Base-by-base conservation (phyloP, 2,329 filamentous ascomycete genomes). In the Amphichorda felina region DNA sequence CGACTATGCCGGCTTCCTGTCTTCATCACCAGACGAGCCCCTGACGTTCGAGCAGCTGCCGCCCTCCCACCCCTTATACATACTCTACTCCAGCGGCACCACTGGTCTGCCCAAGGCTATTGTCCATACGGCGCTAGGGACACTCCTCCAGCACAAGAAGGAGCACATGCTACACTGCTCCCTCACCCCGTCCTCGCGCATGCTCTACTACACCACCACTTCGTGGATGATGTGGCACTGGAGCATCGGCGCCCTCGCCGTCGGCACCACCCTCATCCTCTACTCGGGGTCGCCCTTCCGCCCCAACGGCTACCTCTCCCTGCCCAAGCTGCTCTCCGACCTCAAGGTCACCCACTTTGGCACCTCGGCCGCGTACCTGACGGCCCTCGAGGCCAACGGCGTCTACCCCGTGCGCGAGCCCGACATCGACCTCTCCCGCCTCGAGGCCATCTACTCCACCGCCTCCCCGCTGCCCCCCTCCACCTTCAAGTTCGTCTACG, bases 141-240 rank as follows among this genome's bases (percentile, higher is more conserved):
- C 89, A 0, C 64, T 98, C 6, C 71, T 96, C 34, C 89, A 96
- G 55, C 91, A 96, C 63, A 96, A 96, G 60, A 98, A 98, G 55
- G 91, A 96, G 54, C 88, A 94, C 52, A 71, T 81, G 32, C 67
- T 96, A 3, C 89, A 96, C 53, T 84, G 82, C 54, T 86, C 87
- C 16, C 76, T 98, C 43, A 68, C 70, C 8, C 70, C 79, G 0
- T 63, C 67, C 2, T 84, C 87, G 29, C 72, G 80, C 15, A 69
- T 95, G 50, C 83, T 95, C 56, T 95, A 95, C 63, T 95, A 88
- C 61, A 94, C 87, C 1, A 95, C 88, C 4, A 87, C 82, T 9
- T 93, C 86, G 0, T 95, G 88, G 91, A 96, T 98, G 88, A 96
- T 96, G 89, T 95, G 88, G 87, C 89, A 96, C 55, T 96, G 89